Evolutionary conservation across 108 stramenopile species (phyloP).

Genomic region (Fragilaria crotonensis): DNA sequence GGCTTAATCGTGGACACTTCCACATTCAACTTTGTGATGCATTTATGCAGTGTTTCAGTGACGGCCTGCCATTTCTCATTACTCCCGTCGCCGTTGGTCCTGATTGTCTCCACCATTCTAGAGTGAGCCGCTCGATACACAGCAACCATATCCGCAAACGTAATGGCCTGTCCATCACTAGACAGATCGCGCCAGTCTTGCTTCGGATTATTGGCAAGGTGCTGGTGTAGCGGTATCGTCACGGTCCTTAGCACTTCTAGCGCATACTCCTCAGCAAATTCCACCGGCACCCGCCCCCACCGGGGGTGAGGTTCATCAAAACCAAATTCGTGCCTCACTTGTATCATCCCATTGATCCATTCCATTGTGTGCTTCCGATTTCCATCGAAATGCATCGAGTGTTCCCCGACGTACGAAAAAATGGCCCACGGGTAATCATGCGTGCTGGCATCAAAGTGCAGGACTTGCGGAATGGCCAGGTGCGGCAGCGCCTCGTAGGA

Average conservation of each 20-base stretch:
- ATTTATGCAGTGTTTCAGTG: background rate
- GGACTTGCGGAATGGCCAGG: conserved; percentile 18
- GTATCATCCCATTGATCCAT: conserved; percentile 53
- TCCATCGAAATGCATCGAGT: background rate
- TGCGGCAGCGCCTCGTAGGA: conserved; percentile 30
- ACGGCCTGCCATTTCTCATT: background rate
- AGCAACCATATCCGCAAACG: background rate
- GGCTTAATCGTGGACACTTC: background rate
- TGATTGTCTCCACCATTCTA: background rate
- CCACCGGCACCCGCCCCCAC: conserved; percentile 67
- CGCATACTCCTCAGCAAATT: conserved; percentile 55
- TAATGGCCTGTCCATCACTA: background rate
- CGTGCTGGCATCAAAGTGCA: conserved; percentile 33
- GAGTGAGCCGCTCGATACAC: background rate
- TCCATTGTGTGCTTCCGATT: background rate
- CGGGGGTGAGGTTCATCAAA: conserved; percentile 86
- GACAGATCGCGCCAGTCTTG: background rate
- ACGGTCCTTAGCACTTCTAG: conserved; percentile 42
- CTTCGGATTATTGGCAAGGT: conserved; percentile 9
- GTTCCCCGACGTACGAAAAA: conserved; percentile 36
- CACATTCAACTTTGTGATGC: background rate
- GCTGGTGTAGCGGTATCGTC: conserved; percentile 55
- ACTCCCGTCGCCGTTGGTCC: background rate
- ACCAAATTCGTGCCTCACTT: conserved; percentile 68
- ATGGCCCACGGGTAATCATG: conserved; percentile 35